Percentiles rank a stretch among this genome's conserved stretches.
These are phyloP conservation scores for Citrus sp. DNA, from an alignment of 345 rosid genomes.

Conservation along the genomic window DNA sequence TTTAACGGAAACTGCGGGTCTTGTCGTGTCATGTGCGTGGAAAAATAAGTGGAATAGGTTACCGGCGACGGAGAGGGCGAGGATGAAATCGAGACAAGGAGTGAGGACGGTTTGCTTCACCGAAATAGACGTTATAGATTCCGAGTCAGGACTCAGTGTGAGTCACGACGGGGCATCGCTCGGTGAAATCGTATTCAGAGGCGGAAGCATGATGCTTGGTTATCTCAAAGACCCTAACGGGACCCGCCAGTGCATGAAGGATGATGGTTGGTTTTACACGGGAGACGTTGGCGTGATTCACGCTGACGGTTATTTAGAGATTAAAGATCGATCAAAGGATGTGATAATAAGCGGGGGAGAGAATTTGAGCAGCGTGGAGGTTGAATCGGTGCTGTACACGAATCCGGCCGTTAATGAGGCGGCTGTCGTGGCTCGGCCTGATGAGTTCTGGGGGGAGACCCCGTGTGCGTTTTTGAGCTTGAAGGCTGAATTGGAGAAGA, in stretches of 20 bases:
- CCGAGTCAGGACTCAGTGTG: slow-evolving; percentile 40
- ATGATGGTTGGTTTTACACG: slow-evolving; percentile 59
- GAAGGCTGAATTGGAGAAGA: slow-evolving; percentile 21
- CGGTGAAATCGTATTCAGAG: slow-evolving; percentile 73
- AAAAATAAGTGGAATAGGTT: slow-evolving; percentile 64
- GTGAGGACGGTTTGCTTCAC: slow-evolving; percentile 45
- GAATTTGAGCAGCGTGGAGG: slow-evolving; percentile 75
- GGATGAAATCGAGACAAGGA: slow-evolving; percentile 74
- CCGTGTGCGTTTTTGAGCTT: slow-evolving; percentile 75
- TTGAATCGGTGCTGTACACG: slow-evolving; percentile 60
- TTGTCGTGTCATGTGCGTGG: slow-evolving; percentile 67
- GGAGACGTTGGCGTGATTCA: slow-evolving; percentile 81
- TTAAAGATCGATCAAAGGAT: slow-evolving; percentile 75
- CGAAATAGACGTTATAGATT: slow-evolving; percentile 57
- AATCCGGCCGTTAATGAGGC: slow-evolving; percentile 69
- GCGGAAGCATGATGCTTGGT: slow-evolving; percentile 71
- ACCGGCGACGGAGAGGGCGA: slow-evolving; percentile 54
- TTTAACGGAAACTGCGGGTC: slow-evolving; percentile 65
- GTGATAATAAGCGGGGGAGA: slow-evolving; percentile 84
- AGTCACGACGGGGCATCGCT: slow-evolving; percentile 55
- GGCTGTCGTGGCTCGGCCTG: slow-evolving; percentile 82
- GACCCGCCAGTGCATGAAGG: slow-evolving; percentile 42
- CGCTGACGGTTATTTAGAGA: slow-evolving; percentile 62
- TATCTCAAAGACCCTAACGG: slow-evolving; percentile 61
- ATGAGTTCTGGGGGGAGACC: slow-evolving; percentile 80